These are phyloP conservation scores for Cryptosporidium sp. DNA, from an alignment of 169 alveolate genomes.

Conservation along the genomic window DNA sequence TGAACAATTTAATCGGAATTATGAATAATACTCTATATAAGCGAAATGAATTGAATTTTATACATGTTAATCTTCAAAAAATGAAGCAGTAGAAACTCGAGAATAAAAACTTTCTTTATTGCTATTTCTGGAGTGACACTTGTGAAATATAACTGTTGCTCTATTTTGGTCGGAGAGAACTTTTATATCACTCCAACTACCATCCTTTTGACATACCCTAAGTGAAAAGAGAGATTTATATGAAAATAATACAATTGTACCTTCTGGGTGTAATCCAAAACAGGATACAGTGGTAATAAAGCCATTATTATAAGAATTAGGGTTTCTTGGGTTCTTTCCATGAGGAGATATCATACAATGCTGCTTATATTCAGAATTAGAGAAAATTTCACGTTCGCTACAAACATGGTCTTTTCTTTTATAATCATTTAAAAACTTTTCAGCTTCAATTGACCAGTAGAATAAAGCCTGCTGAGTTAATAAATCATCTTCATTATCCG, in stretches of 20 bases:
- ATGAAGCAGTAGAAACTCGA: slow-evolving; percentile 18
- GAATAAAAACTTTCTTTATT: slow-evolving; percentile 15
- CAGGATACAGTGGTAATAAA: slow-evolving; percentile 62
- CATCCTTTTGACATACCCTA: slow-evolving; percentile 45
- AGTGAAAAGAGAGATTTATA: slow-evolving; percentile 32
- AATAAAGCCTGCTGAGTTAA: slow-evolving; percentile 56
- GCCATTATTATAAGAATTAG: slow-evolving; percentile 20
- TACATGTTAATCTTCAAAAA: slow-evolving; percentile 18
- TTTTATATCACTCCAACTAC: slow-evolving; percentile 56
- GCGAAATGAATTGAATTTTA: background rate
- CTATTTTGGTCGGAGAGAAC: slow-evolving; percentile 44
- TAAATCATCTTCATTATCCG: slow-evolving; percentile 35
- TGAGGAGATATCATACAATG: slow-evolving; percentile 45
- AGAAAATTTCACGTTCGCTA: slow-evolving; percentile 28
- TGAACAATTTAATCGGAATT: background rate
- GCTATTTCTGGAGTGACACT: slow-evolving; percentile 50
- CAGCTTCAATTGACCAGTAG: slow-evolving; percentile 65
- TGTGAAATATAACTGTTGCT: slow-evolving; percentile 55
- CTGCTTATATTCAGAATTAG: slow-evolving; percentile 20
- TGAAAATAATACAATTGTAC: slow-evolving; percentile 34
- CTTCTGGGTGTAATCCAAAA: slow-evolving; percentile 69
- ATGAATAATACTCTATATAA: background rate
- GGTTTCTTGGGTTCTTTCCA: slow-evolving; percentile 45
- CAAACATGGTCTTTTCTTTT: slow-evolving; percentile 59
- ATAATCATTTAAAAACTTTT: slow-evolving; percentile 19